Percentiles rank a stretch among this genome's conserved stretches.
Evolutionary conservation across 805 yeast species (phyloP).

Genomic region (Saccharomycopsis sp.): DNA sequence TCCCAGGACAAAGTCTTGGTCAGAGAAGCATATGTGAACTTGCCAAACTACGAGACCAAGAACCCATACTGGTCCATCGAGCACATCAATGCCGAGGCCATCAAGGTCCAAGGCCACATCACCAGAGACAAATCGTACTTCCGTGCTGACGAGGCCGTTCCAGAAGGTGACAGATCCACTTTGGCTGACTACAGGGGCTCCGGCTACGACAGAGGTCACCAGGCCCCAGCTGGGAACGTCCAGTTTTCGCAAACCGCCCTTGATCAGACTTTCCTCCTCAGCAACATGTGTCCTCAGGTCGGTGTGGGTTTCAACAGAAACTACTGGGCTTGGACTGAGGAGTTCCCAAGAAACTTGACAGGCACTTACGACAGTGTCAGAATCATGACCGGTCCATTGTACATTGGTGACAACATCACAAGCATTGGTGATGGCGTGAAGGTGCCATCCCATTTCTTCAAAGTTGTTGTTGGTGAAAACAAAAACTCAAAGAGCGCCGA

Average conservation of each 20-base stretch:
- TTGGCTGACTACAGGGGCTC: constrained; percentile 50
- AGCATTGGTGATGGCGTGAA: constrained; percentile 38
- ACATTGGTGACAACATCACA: constrained; percentile 74
- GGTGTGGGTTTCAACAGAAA: constrained; percentile 52
- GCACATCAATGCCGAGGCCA: constrained; percentile 17
- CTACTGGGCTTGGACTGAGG: constrained; percentile 78
- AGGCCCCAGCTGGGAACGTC: constrained; percentile 60
- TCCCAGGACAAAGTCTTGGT: constrained; percentile 47
- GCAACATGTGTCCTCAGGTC: constrained; percentile 57
- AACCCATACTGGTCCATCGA: constrained; percentile 48
- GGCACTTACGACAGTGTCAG: constrained; percentile 52
- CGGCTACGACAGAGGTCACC: constrained; percentile 58
- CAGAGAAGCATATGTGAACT: constrained; percentile 55
- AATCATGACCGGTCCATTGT: constrained; percentile 72
- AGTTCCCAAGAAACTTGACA: constrained; percentile 59
- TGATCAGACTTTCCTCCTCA: constrained; percentile 52
- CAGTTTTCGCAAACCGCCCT: constrained; percentile 48
- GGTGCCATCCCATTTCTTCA: constrained; percentile 24
- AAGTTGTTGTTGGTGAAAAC: constrained; percentile 17
- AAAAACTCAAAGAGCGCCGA: constrained; percentile 9
- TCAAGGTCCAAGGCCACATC: constrained; percentile 7
- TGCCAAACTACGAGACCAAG: constrained; percentile 58
- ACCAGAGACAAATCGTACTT: constrained; percentile 14
- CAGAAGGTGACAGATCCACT: constrained; percentile 26
- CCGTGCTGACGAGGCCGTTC: constrained; percentile 11